Evolutionary conservation across 352 stramenopile genomes (phyloP).

Genomic region (Pythium dissotocum): DNA sequence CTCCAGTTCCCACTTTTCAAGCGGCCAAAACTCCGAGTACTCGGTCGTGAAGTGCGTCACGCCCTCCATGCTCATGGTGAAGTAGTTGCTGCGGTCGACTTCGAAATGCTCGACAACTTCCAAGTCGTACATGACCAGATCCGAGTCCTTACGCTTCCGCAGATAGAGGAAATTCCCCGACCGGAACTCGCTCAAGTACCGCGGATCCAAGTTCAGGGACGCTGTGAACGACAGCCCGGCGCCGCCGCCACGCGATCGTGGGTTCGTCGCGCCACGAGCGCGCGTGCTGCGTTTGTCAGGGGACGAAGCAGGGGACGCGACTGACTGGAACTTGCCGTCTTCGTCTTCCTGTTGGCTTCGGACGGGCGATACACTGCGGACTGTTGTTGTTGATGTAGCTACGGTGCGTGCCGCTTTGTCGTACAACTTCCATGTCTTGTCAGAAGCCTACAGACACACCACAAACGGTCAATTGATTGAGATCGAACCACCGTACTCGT

Average conservation of each 20-base stretch:
- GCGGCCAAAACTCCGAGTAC: conserved; percentile 89
- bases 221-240: conserved; percentile 64
- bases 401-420: conserved; percentile 18
- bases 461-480: neutral
- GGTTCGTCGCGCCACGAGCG: conserved; percentile 4
- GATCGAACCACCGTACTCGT: neutral
- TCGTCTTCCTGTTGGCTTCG: conserved; percentile 8
- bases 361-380: conserved; percentile 24
- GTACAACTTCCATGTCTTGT: conserved; percentile 52
- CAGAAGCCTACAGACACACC: conserved; percentile 38
- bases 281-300: conserved; percentile 9
- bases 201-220: conserved; percentile 71
- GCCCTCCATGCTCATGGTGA: conserved; percentile 91
- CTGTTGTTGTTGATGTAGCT: neutral
- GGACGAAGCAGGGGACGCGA: neutral
- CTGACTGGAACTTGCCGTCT: neutral
- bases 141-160: conserved; percentile 58
- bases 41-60: conserved; percentile 92
- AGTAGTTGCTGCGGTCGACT: conserved; percentile 89
- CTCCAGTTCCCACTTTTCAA: conserved; percentile 93
- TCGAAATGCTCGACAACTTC: conserved; percentile 83
- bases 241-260: neutral
- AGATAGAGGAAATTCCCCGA: conserved; percentile 84
- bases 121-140: conserved; percentile 82
- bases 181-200: conserved; percentile 76